phyloP scores from a whole-genome alignment of 2,329 filamentous ascomycete genomes.

The Aspergillus japonicus region DNA sequence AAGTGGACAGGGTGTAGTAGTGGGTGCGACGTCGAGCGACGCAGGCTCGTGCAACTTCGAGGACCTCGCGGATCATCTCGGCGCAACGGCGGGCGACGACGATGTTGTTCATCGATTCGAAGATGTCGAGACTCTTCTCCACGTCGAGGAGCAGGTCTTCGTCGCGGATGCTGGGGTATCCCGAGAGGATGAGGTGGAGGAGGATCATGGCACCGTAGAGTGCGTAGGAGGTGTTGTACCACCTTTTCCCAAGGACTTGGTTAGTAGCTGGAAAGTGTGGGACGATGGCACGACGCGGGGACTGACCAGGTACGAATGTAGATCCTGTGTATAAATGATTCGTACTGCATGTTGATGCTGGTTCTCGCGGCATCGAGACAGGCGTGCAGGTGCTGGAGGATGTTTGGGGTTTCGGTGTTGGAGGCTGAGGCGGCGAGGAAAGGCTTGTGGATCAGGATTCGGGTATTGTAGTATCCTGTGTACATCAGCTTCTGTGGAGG shows the following conservation, averaged over 20 bases:
- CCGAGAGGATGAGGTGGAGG: conserved; percentile 23
- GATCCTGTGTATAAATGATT: conserved; percentile 29
- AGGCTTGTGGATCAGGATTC: conserved; percentile 30
- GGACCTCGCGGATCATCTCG: conserved; percentile 30
- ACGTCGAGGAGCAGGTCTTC: conserved; percentile 28
- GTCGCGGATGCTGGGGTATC: conserved; percentile 14
- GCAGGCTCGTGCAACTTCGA: conserved; percentile 25
- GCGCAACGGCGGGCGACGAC: conserved; percentile 32
- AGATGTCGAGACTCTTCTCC: conserved; percentile 32
- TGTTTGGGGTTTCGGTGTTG: conserved; percentile 5
- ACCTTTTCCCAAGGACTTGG: conserved; percentile 15
- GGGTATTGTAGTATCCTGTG: conserved; percentile 30
- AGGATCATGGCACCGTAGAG: conserved; percentile 36
- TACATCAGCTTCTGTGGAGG: background rate
- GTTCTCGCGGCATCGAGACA: conserved; percentile 28
- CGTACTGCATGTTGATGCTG: conserved; percentile 31
- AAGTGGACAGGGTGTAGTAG: background rate
- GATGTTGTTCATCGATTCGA: conserved; percentile 32
- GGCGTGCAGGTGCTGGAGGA: conserved; percentile 23
- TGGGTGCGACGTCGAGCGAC: conserved; percentile 10
- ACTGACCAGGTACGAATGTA: conserved; percentile 32
- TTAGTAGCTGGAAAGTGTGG: background rate
- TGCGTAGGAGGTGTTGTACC: conserved; percentile 36
- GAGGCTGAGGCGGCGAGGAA: conserved; percentile 25
- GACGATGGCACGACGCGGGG: background rate